phyloP scores from a whole-genome alignment of 305 asterid genomes.

The Ajuga reptans region DNA sequence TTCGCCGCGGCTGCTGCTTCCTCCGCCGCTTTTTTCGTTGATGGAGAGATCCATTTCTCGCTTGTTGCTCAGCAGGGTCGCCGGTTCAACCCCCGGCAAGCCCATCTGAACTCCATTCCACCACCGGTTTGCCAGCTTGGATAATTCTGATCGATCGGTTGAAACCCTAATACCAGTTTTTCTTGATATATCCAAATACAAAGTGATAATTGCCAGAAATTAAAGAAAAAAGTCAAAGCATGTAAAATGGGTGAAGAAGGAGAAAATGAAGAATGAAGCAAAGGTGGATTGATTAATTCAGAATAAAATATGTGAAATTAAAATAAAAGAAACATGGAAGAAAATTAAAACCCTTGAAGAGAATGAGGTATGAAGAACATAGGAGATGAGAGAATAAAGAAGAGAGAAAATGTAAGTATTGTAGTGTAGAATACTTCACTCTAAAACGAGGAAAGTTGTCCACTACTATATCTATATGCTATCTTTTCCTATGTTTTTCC shows the following conservation, averaged over 20 bases:
- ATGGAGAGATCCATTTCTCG: slow-evolving; percentile 26
- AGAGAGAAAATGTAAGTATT: neutral
- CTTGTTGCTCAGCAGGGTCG: slow-evolving; percentile 24
- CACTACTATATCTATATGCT: slow-evolving; percentile 5
- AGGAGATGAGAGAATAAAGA: slow-evolving; percentile 30
- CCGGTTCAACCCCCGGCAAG: slow-evolving; percentile 37
- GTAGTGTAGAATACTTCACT: neutral
- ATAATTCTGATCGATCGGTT: neutral
- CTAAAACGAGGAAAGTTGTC: neutral
- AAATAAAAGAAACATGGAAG: neutral
- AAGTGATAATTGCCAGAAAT: neutral
- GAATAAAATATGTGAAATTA: neutral
- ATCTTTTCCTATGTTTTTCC: slow-evolving; percentile 20
- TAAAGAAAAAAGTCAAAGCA: neutral
- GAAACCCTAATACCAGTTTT: slow-evolving; percentile 12
- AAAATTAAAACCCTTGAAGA: neutral
- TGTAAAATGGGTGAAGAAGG: too few species aligned
- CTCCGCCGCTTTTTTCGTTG: slow-evolving; percentile 33
- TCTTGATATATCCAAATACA: neutral
- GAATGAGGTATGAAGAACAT: slow-evolving; percentile 17
- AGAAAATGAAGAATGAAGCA: slow-evolving; percentile 4
- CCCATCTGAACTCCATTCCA: slow-evolving; percentile 50
- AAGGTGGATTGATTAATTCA: slow-evolving; percentile 13
- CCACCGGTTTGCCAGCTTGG: slow-evolving; percentile 49
- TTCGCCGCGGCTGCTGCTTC: slow-evolving; percentile 25